Evolutionary conservation across 2,329 filamentous ascomycete species (phyloP).

Genomic region (Curvularia hawaiiensis): DNA sequence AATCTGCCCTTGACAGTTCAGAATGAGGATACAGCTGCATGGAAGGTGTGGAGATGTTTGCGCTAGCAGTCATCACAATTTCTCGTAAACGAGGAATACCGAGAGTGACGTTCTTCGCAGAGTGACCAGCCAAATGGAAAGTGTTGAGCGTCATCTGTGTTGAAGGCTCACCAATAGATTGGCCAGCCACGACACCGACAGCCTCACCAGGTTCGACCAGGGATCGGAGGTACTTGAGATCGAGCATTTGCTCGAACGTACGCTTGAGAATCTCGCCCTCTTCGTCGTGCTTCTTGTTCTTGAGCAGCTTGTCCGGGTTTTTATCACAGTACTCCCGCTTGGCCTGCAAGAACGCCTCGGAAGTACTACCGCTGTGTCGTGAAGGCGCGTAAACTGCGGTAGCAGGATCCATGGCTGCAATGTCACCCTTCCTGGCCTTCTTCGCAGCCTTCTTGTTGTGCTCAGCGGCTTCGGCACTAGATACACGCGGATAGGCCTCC

Average conservation of each 20-base stretch:
- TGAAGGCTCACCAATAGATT: slow-evolving; percentile 95
- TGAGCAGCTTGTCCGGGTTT: slow-evolving; percentile 68
- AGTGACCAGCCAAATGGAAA: slow-evolving; percentile 98
- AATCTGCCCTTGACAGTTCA: slow-evolving; percentile 70
- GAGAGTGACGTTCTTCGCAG: slow-evolving; percentile 96
- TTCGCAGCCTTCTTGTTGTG: slow-evolving; percentile 74
- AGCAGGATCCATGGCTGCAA: slow-evolving; percentile 75
- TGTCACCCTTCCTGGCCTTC: slow-evolving; percentile 73
- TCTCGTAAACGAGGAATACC: slow-evolving; percentile 97
- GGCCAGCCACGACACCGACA: slow-evolving; percentile 93
- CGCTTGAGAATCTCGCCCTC: slow-evolving; percentile 59
- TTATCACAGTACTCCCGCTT: slow-evolving; percentile 77
- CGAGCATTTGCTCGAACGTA: slow-evolving; percentile 81
- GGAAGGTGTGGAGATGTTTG: slow-evolving; percentile 84
- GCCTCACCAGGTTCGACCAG: slow-evolving; percentile 95
- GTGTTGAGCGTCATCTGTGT: slow-evolving; percentile 99
- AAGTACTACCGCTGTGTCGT: slow-evolving; percentile 81
- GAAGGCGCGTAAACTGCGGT: slow-evolving; percentile 75
- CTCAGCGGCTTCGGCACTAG: slow-evolving; percentile 69
- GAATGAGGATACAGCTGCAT: slow-evolving; percentile 84
- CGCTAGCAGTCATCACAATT: slow-evolving; percentile 96
- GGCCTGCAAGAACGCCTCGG: slow-evolving; percentile 78
- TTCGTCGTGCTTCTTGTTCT: slow-evolving; percentile 62
- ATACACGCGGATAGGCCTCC: slow-evolving; percentile 58
- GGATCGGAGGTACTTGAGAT: slow-evolving; percentile 90